Percentiles rank a stretch among this genome's conserved stretches.
phyloP scores from a whole-genome alignment of 1,284 basidiomycete species.

The Irpex sp. region DNA sequence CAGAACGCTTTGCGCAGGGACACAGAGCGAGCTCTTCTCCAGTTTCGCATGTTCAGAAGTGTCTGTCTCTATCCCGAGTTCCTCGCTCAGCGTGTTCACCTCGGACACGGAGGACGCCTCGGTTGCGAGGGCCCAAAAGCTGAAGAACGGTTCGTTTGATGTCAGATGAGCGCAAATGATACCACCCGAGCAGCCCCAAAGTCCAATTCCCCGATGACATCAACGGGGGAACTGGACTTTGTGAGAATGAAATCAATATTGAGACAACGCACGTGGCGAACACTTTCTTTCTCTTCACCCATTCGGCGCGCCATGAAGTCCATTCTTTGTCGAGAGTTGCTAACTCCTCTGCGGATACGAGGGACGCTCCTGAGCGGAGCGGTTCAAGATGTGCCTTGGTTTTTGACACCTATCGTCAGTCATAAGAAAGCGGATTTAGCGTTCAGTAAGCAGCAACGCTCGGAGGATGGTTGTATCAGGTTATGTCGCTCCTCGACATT shows the following conservation, averaged over 20 bases:
- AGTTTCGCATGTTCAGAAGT: slow-evolving; percentile 56
- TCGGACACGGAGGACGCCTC: slow-evolving; percentile 63
- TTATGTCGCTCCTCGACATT: no score
- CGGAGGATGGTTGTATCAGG: no score
- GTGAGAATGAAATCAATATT: not conserved
- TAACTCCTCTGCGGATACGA: slow-evolving; percentile 63
- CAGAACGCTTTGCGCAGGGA: slow-evolving; percentile 12
- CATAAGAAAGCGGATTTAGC: not conserved
- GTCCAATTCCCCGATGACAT: not conserved
- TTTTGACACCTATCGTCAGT: slow-evolving; percentile 41
- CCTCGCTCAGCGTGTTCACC: slow-evolving; percentile 54
- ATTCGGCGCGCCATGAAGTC: slow-evolving; percentile 66
- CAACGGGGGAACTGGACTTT: no score
- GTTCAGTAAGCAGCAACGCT: no score
- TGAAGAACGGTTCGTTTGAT: slow-evolving; percentile 22
- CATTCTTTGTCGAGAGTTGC: slow-evolving; percentile 59
- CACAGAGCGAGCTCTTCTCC: slow-evolving; percentile 47
- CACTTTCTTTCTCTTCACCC: slow-evolving; percentile 61
- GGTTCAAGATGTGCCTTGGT: slow-evolving; percentile 50
- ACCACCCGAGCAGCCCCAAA: not conserved
- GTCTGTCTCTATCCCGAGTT: slow-evolving; percentile 72
- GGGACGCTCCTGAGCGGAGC: slow-evolving; percentile 56
- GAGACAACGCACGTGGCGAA: slow-evolving; percentile 53
- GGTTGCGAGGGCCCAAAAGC: slow-evolving; percentile 68
- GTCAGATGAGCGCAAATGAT: not conserved